These are phyloP conservation scores for Galerina marginata DNA, from an alignment of 768 basidiomycete genomes.

Conservation along the genomic window DNA sequence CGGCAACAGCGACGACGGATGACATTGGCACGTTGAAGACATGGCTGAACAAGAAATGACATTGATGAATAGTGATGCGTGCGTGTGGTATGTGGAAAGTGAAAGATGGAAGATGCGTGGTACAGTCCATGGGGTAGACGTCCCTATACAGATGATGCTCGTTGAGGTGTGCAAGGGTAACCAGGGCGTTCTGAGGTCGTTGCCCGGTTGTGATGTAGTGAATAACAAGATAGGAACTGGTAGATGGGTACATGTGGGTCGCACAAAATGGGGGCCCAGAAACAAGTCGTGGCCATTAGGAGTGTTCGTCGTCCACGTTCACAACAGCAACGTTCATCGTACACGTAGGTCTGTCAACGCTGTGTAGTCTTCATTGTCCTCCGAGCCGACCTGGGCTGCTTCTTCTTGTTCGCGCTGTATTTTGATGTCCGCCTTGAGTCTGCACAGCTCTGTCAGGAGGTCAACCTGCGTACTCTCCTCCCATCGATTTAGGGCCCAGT, in stretches of 20 bases:
- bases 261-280: background rate
- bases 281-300: too few species aligned
- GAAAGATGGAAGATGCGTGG: background rate
- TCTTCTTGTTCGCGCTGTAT: conserved; percentile 41
- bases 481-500: conserved; percentile 87
- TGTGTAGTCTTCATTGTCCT: conserved; percentile 20
- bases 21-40: background rate
- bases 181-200: background rate
- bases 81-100: background rate
- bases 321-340: conserved; percentile 1
- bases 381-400: conserved; percentile 17
- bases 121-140: background rate
- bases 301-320: background rate
- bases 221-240: background rate
- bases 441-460: conserved; percentile 61
- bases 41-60: conserved; percentile 6
- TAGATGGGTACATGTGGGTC: background rate
- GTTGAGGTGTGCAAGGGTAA: background rate
- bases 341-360: conserved; percentile 14
- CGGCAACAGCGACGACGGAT: background rate
- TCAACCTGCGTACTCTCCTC: conserved; percentile 62
- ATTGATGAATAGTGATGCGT: conserved; percentile 6
- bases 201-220: too few species aligned
- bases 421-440: conserved; percentile 62
- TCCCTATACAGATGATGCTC: background rate